phyloP scores from a whole-genome alignment of 371 early-diverging fungal genomes.

The Apophysomyces sp. region DNA sequence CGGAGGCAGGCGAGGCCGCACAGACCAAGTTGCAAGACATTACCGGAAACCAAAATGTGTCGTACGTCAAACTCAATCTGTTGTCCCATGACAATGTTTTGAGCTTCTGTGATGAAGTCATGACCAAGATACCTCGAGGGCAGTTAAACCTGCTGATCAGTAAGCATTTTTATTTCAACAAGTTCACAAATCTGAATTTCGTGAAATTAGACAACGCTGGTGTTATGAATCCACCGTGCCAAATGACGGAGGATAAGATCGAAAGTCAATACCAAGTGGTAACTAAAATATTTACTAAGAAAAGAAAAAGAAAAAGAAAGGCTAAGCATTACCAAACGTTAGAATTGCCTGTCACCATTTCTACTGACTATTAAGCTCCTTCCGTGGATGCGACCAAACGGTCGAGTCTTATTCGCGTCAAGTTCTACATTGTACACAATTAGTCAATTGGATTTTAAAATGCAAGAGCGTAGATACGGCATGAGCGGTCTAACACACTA shows the following conservation, averaged over 20 bases:
- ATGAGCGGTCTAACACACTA: slow-evolving; percentile 38
- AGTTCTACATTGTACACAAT: slow-evolving; percentile 39
- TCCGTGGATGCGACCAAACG: slow-evolving; percentile 26
- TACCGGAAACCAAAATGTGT: not conserved
- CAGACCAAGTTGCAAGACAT: not conserved
- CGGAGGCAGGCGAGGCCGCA: not conserved
- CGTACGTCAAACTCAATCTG: not conserved
- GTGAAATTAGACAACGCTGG: slow-evolving; percentile 63
- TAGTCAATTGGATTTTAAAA: slow-evolving; percentile 14
- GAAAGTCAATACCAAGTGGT: slow-evolving; percentile 69
- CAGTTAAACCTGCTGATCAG: not conserved
- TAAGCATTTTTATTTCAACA: not conserved
- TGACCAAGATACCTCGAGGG: not conserved
- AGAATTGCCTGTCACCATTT: slow-evolving; percentile 44
- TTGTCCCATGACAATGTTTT: not conserved
- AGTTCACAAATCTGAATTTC: not conserved
- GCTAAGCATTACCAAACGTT: not conserved
- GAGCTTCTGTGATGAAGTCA: not conserved
- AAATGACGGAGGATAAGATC: slow-evolving; percentile 61
- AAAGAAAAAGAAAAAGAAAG: not conserved
- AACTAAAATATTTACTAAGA: slow-evolving; percentile 4
- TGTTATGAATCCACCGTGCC: slow-evolving; percentile 70
- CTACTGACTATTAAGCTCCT: slow-evolving; percentile 25
- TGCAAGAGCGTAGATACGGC: slow-evolving; percentile 10
- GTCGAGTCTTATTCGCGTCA: slow-evolving; percentile 40